Conservation (phyloP, 2,329 filamentous ascomycete genomes). For the Amphichorda felina region DNA sequence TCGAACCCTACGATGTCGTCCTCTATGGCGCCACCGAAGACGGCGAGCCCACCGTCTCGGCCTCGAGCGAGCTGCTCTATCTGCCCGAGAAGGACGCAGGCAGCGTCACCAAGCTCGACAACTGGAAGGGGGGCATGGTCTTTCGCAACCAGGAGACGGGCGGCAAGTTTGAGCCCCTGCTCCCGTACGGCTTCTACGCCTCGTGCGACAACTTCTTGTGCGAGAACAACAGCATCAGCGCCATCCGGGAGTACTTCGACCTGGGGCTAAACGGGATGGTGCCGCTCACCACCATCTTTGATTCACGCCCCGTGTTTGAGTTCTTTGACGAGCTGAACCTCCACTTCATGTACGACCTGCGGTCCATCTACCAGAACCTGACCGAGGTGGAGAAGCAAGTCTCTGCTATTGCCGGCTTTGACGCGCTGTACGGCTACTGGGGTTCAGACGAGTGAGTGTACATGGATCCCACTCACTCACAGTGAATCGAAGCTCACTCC, state of each 20-base stretch:
- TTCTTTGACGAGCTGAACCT: constrained; percentile 26
- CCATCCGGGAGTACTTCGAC: constrained; percentile 19
- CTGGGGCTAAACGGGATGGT: constrained; percentile 32
- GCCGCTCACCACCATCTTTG: constrained; percentile 25
- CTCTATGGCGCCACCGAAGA: constrained; percentile 19
- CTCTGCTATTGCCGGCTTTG: constrained; percentile 23
- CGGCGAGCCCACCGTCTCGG: constrained; percentile 20
- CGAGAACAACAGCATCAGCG: constrained; percentile 19
- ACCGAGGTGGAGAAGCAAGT: constrained; percentile 25
- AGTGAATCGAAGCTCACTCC: no score
- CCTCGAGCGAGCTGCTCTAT: constrained; percentile 23
- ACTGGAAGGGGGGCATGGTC: constrained; percentile 28
- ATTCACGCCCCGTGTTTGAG: constrained; percentile 21
- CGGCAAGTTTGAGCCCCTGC: constrained; percentile 23
- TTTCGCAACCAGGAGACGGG: constrained; percentile 22
- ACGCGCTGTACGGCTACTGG: constrained; percentile 31
- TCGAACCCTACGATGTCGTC: constrained; percentile 24
- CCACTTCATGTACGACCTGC: constrained; percentile 31
- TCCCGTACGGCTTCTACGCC: constrained; percentile 33
- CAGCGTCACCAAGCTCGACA: constrained; percentile 32
- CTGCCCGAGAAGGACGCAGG: constrained; percentile 29
- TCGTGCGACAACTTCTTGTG: constrained; percentile 29
- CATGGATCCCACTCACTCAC: no score
- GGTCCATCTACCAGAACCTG: constrained; percentile 30
- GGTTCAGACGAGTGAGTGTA: constrained; percentile 26